Base-by-base conservation (phyloP, 805 yeast species). In the Candida caryicola region DNA sequence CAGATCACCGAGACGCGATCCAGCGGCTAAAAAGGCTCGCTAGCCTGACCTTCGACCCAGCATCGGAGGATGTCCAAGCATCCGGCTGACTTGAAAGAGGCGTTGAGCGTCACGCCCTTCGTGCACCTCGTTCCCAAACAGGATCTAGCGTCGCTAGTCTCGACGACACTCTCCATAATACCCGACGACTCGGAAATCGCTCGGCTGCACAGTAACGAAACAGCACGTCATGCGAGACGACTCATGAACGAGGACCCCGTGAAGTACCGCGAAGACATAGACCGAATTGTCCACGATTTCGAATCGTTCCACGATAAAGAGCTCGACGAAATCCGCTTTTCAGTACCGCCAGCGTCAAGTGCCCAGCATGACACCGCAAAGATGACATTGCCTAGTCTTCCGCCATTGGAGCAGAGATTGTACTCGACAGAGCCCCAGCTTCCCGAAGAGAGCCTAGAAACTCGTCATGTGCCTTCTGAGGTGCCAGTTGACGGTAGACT, bases 321-420 rank as follows among this genome's bases (percentile, higher is more conserved):
- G n/a, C 40, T 66, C 18, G 61, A 60, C 27, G 48, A 46, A 4
- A 31, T 64, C 7, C 25, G 42, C n/a, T 72, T 72, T 50, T 62
- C 60, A 31, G 33, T 17, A 7, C 12, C 10, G 5, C 31, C 25
- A 26, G 29, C 9, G 7, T 18, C 32, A 2, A 21, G 10, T 21
- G 25, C 25, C 10, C 9, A 7, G 10, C 25, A 10, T 7, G 10
- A 21, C 10, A 34, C 33, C 9, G 8, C 18, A 6, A 15, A 5
- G 4, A 5, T 7, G 5, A 16, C 18, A 16, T 29, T 31, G 14
- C 33, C 41, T 4, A 33, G 36, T 10, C 26, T 54, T 2, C 45
- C 50, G 14, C 44, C 44, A 6, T 34, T 56, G 12, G 51, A 51
- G 33, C 33, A 36, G 13, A 32, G 16, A 9, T 23, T 55, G 2